phyloP scores from a whole-genome alignment of 2,329 filamentous ascomycete genomes.

The Berkeleyomyces basicola region DNA sequence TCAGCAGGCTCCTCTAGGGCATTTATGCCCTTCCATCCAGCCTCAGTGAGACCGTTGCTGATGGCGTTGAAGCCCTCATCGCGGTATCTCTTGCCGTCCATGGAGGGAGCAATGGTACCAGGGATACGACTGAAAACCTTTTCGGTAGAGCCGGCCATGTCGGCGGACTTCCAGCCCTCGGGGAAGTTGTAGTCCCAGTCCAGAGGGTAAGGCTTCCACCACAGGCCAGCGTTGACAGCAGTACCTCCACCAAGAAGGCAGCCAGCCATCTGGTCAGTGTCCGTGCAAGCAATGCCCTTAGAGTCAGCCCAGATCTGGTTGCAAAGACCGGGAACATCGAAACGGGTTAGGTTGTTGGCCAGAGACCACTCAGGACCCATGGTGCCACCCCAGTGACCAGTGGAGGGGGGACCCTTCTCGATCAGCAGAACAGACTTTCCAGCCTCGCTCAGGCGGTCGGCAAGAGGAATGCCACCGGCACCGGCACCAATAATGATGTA shows the following conservation, averaged over 20 bases:
- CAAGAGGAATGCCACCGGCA: constrained; percentile 42
- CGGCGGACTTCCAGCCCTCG: constrained; percentile 48
- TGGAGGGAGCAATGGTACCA: constrained; percentile 48
- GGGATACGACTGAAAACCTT: constrained; percentile 54
- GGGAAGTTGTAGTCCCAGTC: constrained; percentile 65
- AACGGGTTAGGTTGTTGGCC: constrained; percentile 46
- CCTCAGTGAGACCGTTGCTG: constrained; percentile 37
- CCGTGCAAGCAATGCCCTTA: constrained; percentile 46
- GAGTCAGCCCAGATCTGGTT: constrained; percentile 53
- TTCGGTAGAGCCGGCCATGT: constrained; percentile 41
- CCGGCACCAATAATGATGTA: constrained; percentile 50
- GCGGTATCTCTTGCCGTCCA: constrained; percentile 50
- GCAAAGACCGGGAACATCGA: constrained; percentile 55
- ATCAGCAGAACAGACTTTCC: constrained; percentile 49
- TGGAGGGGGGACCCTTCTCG: constrained; percentile 43
- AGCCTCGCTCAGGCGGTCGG: constrained; percentile 39
- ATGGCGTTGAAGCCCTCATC: constrained; percentile 49
- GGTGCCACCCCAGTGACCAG: constrained; percentile 46
- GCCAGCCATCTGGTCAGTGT: constrained; percentile 57
- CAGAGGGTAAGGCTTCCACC: constrained; percentile 46
- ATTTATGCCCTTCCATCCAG: constrained; percentile 43
- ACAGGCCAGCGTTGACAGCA: constrained; percentile 51
- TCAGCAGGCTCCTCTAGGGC: constrained; percentile 39
- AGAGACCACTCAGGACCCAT: constrained; percentile 45
- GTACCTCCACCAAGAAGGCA: constrained; percentile 54